Evolutionary conservation across 768 basidiomycete genomes (phyloP).

Genomic region (Lentinula sp.): DNA sequence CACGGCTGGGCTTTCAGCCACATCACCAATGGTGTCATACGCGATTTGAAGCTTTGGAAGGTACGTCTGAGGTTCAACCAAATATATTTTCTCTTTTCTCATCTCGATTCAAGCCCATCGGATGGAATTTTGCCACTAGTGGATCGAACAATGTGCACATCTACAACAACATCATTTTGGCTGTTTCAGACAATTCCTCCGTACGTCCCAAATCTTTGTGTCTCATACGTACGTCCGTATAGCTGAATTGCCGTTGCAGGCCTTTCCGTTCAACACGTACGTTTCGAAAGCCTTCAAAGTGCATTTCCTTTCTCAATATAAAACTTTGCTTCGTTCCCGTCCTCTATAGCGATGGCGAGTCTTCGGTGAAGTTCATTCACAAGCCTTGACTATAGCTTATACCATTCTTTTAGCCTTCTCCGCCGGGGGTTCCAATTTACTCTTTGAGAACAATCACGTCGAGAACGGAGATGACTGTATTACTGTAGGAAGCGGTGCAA

Average conservation of each 20-base stretch:
- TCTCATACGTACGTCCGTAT: background rate
- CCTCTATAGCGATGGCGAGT: slow-evolving; percentile 29
- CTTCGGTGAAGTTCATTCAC: slow-evolving; percentile 11
- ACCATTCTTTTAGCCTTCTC: slow-evolving; percentile 28
- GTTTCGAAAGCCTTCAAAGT: slow-evolving; percentile 10
- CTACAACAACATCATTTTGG: slow-evolving; percentile 50
- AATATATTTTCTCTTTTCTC: background rate
- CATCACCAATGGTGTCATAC: slow-evolving; percentile 47
- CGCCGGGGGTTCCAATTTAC: slow-evolving; percentile 47
- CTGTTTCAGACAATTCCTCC: slow-evolving; percentile 36
- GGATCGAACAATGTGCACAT: slow-evolving; percentile 43
- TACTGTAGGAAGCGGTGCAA: slow-evolving; percentile 50
- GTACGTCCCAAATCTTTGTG: slow-evolving; percentile 13
- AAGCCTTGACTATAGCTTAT: slow-evolving; percentile 12
- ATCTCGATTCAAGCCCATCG: slow-evolving; percentile 37
- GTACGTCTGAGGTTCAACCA: slow-evolving; percentile 17
- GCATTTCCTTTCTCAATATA: background rate
- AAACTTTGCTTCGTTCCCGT: background rate
- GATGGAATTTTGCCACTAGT: slow-evolving; percentile 52
- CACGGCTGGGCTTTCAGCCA: slow-evolving; percentile 50
- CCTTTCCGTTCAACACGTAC: slow-evolving; percentile 60
- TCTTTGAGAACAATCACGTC: slow-evolving; percentile 54
- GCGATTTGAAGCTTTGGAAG: slow-evolving; percentile 54
- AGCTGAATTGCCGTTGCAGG: slow-evolving; percentile 19
- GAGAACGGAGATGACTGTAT: slow-evolving; percentile 60